Evolutionary conservation across 1,139 yeast species (phyloP).

Genomic region (Debaryomyces psychrophilus): DNA sequence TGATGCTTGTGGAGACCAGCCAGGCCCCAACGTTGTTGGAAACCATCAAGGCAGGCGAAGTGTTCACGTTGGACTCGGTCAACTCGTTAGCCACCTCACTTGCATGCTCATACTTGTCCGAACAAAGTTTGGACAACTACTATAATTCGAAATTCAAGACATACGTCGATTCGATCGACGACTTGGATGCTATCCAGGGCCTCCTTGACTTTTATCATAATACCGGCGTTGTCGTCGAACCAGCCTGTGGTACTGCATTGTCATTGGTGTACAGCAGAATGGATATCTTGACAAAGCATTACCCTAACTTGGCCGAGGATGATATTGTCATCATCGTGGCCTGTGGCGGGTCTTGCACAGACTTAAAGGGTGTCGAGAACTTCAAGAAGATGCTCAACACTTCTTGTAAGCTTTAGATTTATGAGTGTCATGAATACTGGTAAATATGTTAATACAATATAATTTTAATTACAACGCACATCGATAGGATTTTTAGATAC

Average conservation of each 20-base stretch:
- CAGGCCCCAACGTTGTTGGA: slow-evolving; percentile 44
- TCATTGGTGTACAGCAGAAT: slow-evolving; percentile 29
- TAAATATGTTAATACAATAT: background rate
- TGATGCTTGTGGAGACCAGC: slow-evolving; percentile 39
- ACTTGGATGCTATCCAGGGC: slow-evolving; percentile 38
- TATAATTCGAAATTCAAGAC: slow-evolving; percentile 19
- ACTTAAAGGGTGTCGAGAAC: slow-evolving; percentile 22
- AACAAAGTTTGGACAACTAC: slow-evolving; percentile 32
- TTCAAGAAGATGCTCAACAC: slow-evolving; percentile 20
- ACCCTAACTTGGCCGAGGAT: slow-evolving; percentile 28
- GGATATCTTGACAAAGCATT: slow-evolving; percentile 24
- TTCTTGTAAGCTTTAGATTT: slow-evolving; percentile 3
- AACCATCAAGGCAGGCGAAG: slow-evolving; percentile 32
- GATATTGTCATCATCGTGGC: slow-evolving; percentile 42
- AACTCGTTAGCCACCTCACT: slow-evolving; percentile 44
- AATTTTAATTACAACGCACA: background rate
- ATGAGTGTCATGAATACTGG: background rate
- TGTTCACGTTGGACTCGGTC: slow-evolving; percentile 32
- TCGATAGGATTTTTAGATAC: background rate
- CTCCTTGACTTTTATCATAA: slow-evolving; percentile 29
- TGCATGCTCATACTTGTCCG: slow-evolving; percentile 43
- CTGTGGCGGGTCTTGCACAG: slow-evolving; percentile 45
- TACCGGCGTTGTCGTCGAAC: slow-evolving; percentile 36
- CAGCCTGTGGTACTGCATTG: slow-evolving; percentile 48
- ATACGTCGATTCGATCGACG: slow-evolving; percentile 35